Base-by-base conservation (phyloP, 345 rosid genomes). In the Dipteronia dyeriana region DNA sequence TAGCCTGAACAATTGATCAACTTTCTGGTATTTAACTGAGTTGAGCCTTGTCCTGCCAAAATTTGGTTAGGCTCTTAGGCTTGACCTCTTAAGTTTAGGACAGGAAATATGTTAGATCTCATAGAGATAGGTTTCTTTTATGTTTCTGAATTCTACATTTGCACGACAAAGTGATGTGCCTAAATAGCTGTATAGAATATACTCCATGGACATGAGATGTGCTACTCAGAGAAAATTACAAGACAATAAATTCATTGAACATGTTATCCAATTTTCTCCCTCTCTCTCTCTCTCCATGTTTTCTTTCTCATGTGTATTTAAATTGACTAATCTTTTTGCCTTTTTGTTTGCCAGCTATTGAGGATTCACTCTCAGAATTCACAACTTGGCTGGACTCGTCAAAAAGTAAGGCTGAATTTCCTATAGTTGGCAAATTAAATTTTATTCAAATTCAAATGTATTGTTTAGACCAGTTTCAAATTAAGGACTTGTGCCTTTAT, bases 381-480 rank as follows among this genome's bases (percentile, higher is more conserved):
- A 68, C 87, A 76, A 79, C 85, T 79, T 69, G 87, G 90, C 49
- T 90, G 94, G 91, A 85, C 89, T 69, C 86, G 91, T 22, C 94
- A 90, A 77, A 88, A 90, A 76, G 94, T 90, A 78, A 85, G 88
- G 61, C 31, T 34, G 20, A 47, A 39, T 79, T 56, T 34, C 54
- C 57, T 41, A 10, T 7, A 23, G 26, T 59, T 13, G 23, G 34
- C 38, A 56, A 11, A 26, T 14, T 77, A 56, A 9, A 38, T 57
- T 59, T 76, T 53, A 23, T 77, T 63, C 70, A 49, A 22, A 64
- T 57, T 56, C 34, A 51, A 67, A 64, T 25, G 19, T 47, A 31
- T 72, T 66, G 43, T 57, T 68, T 54, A 43, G 73, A 69, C 67
- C 23, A 71, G 75, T 63, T 67, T 75, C n/a, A 60, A 78, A 68